Evolutionary conservation across 2,329 filamentous ascomycete species (phyloP).

Genomic region (Canariomyces notabilis): DNA sequence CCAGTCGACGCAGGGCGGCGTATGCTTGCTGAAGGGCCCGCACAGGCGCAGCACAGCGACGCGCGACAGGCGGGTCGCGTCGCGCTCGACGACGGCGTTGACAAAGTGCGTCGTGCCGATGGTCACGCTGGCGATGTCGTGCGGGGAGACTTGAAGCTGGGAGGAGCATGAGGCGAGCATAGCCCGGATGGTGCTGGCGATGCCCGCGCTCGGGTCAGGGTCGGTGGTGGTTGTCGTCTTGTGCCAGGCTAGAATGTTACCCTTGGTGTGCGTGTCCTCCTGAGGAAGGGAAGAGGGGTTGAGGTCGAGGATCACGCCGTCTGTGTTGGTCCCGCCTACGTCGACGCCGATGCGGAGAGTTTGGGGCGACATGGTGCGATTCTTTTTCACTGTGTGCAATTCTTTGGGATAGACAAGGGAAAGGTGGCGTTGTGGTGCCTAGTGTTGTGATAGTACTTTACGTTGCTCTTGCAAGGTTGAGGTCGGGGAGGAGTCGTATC

Average conservation of each 20-base stretch:
- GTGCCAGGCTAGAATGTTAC: conserved; percentile 43
- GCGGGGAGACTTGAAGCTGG: no score
- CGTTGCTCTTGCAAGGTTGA: no score
- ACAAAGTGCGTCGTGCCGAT: conserved; percentile 56
- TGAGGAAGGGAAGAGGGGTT: conserved; percentile 28
- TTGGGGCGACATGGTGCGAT: background rate
- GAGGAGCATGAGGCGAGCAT: conserved; percentile 40
- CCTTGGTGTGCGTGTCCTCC: conserved; percentile 28
- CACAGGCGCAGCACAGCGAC: conserved; percentile 53
- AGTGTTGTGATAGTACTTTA: no score
- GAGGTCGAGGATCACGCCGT: conserved; percentile 47
- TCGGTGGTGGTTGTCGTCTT: conserved; percentile 48
- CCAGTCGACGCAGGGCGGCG: conserved; percentile 50
- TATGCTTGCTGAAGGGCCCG: conserved; percentile 48
- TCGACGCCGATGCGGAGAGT: conserved; percentile 41
- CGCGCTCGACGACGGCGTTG: conserved; percentile 53
- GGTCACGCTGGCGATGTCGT: conserved; percentile 46
- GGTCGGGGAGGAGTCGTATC: no score
- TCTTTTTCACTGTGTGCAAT: no score
- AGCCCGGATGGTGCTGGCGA: conserved; percentile 39
- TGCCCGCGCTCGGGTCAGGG: conserved; percentile 43
- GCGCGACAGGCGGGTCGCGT: conserved; percentile 41
- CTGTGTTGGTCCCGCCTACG: conserved; percentile 50
- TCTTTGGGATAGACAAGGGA: no score
- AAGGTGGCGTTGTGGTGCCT: no score